phyloP scores from a whole-genome alignment of 345 rosid genomes.

The Eutrema japonicum region DNA sequence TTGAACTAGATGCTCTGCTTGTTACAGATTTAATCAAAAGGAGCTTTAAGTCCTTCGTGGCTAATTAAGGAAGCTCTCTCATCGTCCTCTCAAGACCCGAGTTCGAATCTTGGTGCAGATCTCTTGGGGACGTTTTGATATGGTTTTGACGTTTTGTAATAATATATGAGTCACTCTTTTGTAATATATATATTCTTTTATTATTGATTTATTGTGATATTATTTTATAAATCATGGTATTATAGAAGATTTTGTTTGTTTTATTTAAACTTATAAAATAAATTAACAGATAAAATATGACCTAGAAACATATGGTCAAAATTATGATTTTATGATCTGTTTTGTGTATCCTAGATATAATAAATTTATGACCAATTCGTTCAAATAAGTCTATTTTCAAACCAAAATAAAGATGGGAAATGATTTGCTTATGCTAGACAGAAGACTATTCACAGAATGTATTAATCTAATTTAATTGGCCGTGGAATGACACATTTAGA shows the following conservation, averaged over 20 bases:
- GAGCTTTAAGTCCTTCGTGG: not conserved
- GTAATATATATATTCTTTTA: not conserved
- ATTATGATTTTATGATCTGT: not conserved
- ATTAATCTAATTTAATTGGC: not conserved
- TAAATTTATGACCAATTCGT: not conserved
- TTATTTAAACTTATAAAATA: no score
- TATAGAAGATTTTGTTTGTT: no score
- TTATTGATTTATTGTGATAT: not conserved
- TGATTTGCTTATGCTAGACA: not conserved
- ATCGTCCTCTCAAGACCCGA: not conserved
- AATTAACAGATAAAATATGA: not conserved
- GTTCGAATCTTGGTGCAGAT: not conserved
- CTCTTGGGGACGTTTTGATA: not conserved
- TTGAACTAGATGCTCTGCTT: slow-evolving; percentile 1
- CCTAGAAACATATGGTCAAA: not conserved
- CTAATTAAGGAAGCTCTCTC: not conserved
- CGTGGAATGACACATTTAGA: not conserved
- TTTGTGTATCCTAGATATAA: not conserved
- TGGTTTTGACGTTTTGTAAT: not conserved
- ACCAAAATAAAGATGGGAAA: not conserved
- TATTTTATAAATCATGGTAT: not conserved
- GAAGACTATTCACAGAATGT: not conserved
- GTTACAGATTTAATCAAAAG: not conserved
- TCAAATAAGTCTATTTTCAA: not conserved
- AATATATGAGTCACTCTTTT: not conserved